These are phyloP conservation scores for Suhomyces bribrorum DNA, from an alignment of 1,139 yeast species.

Conservation along the genomic window DNA sequence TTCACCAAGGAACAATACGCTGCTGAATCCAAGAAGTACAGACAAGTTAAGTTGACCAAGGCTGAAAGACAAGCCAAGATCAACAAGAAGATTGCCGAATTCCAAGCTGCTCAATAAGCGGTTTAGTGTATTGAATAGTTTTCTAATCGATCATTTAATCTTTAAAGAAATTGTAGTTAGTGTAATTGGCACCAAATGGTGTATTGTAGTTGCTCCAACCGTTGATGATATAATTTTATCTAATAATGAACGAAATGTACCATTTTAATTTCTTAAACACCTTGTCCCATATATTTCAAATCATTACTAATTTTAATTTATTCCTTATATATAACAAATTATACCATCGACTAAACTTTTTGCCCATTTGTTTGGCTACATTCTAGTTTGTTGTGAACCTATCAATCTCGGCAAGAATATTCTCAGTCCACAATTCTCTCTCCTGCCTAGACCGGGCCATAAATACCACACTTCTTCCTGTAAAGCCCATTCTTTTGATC, in stretches of 20 bases:
- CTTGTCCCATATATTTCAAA: too few species aligned
- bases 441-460: constrained; percentile 83
- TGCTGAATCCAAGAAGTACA: constrained; percentile 94
- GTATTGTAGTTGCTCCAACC: too few species aligned
- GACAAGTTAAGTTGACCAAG: constrained; percentile 81
- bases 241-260: too few species aligned
- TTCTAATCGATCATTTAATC: neutral
- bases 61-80: constrained; percentile 90
- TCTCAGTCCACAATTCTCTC: constrained; percentile 78
- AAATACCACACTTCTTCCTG: constrained; percentile 71
- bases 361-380: too few species aligned
- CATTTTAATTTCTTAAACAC: too few species aligned
- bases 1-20: constrained; percentile 97
- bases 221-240: too few species aligned
- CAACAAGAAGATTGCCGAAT: constrained; percentile 89
- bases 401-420: constrained; percentile 64
- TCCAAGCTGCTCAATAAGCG: constrained; percentile 57
- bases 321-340: too few species aligned
- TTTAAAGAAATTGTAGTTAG: too few species aligned
- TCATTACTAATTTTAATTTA: too few species aligned
- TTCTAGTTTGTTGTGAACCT: constrained; percentile 32
- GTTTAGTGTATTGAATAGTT: constrained; percentile 3
- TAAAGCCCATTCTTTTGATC: constrained; percentile 60
- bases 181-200: too few species aligned
- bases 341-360: neutral